phyloP scores from a whole-genome alignment of 2,329 filamentous ascomycete genomes.

The Alternaria viburni region DNA sequence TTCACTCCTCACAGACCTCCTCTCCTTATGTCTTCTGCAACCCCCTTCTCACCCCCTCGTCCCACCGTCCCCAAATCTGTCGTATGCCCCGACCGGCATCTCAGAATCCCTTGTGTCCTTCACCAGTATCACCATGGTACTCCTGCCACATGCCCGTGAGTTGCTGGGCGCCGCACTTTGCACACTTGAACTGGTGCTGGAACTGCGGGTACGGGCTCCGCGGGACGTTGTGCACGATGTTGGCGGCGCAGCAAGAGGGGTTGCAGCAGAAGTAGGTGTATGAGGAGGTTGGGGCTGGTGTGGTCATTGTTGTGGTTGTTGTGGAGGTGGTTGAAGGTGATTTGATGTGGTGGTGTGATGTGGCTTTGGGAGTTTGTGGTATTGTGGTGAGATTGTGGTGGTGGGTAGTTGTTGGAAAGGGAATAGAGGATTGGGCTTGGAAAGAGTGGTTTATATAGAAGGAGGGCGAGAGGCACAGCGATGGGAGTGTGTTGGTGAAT shows the following conservation, averaged over 20 bases:
- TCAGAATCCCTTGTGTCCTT: neutral
- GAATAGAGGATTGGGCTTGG: neutral
- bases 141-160: constrained; percentile 11
- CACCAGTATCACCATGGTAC: neutral
- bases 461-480: neutral
- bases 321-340: neutral
- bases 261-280: constrained; percentile 3
- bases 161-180: constrained; percentile 1
- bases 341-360: neutral
- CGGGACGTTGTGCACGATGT: neutral
- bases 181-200: constrained; percentile 4
- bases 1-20: neutral
- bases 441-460: neutral
- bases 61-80: neutral
- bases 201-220: constrained; percentile 8
- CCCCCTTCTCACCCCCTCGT: neutral
- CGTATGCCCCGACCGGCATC: neutral
- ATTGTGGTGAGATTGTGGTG: neutral
- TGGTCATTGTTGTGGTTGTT: neutral
- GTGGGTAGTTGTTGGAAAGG: neutral
- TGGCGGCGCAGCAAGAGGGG: neutral
- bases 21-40: neutral
- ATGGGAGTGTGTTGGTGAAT: neutral
- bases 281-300: neutral
- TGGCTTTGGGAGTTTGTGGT: neutral